Evolutionary conservation across 1,284 basidiomycete genomes (phyloP).

Genomic region (Fomitopsis betulina): DNA sequence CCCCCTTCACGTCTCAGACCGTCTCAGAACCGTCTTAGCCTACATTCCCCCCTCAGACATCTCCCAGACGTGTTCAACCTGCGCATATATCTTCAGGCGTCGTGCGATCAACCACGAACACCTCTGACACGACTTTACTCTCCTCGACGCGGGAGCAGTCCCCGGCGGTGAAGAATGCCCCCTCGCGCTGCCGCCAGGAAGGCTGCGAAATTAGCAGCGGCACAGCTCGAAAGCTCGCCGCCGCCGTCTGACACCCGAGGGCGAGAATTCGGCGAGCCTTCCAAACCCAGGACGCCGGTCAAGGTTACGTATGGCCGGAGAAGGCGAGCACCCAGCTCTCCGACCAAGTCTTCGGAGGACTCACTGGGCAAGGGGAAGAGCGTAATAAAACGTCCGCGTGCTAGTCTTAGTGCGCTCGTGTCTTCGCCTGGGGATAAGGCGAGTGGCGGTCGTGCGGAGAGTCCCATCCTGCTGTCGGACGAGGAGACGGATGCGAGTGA

Average conservation of each 20-base stretch:
- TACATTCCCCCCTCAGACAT: background rate
- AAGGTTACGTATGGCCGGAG: slow-evolving; percentile 19
- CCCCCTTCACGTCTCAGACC: background rate
- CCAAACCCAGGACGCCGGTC: slow-evolving; percentile 11
- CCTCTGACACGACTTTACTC: background rate
- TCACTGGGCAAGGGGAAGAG: background rate
- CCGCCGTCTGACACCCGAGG: slow-evolving; percentile 14
- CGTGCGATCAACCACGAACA: background rate
- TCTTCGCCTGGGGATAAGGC: background rate
- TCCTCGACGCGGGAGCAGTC: background rate
- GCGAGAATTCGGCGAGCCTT: slow-evolving; percentile 20
- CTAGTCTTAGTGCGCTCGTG: background rate
- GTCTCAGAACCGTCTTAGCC: background rate
- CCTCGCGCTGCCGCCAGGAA: slow-evolving; percentile 24
- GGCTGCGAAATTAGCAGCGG: slow-evolving; percentile 20
- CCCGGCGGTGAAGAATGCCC: slow-evolving; percentile 2
- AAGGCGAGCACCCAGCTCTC: slow-evolving; percentile 12
- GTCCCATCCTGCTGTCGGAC: background rate
- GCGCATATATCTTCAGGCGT: background rate
- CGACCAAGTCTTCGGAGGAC: background rate
- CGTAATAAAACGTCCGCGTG: background rate
- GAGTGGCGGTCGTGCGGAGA: background rate
- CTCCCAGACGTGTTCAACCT: background rate
- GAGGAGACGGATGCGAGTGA: background rate
- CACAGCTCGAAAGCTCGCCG: slow-evolving; percentile 24